phyloP scores from a whole-genome alignment of 768 basidiomycete genomes.

The Naganishia antarctica region DNA sequence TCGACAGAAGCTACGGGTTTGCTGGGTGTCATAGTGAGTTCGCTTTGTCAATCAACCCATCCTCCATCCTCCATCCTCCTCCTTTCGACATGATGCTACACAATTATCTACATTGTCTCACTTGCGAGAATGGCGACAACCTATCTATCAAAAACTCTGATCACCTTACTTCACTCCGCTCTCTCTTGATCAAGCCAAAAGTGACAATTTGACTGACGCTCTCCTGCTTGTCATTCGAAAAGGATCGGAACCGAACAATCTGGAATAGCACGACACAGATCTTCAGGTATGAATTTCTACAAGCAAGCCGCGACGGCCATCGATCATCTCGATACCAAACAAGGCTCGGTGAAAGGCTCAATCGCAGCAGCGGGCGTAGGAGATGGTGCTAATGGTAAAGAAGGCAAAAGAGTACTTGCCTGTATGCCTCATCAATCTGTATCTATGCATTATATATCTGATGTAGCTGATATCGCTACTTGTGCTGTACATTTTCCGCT shows the following conservation, averaged over 20 bases:
- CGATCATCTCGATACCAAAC: slow-evolving; percentile 77
- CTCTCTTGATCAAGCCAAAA: neutral
- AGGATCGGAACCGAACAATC: neutral
- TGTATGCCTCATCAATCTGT: slow-evolving; percentile 30
- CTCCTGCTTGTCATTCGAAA: neutral
- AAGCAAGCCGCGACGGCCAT: slow-evolving; percentile 78
- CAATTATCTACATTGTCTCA: slow-evolving; percentile 51
- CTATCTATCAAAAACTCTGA: slow-evolving; percentile 31
- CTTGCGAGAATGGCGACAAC: slow-evolving; percentile 32
- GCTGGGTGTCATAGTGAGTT: neutral
- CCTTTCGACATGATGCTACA: slow-evolving; percentile 30
- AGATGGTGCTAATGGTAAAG: slow-evolving; percentile 31
- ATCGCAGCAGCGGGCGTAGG: slow-evolving; percentile 56
- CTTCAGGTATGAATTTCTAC: slow-evolving; percentile 81
- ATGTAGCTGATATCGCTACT: slow-evolving; percentile 56
- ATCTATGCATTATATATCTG: slow-evolving; percentile 1
- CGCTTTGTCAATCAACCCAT: neutral
- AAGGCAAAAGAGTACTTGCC: slow-evolving; percentile 46
- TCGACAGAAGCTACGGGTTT: neutral
- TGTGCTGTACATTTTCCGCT: slow-evolving; percentile 4
- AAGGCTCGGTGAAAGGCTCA: slow-evolving; percentile 87
- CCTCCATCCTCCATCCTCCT: slow-evolving; percentile 4
- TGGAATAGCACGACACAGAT: neutral
- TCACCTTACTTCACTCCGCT: slow-evolving; percentile 12
- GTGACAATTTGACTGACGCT: neutral